Conservation (phyloP, 2,329 filamentous ascomycete species). For the Chaetomium sp. region DNA sequence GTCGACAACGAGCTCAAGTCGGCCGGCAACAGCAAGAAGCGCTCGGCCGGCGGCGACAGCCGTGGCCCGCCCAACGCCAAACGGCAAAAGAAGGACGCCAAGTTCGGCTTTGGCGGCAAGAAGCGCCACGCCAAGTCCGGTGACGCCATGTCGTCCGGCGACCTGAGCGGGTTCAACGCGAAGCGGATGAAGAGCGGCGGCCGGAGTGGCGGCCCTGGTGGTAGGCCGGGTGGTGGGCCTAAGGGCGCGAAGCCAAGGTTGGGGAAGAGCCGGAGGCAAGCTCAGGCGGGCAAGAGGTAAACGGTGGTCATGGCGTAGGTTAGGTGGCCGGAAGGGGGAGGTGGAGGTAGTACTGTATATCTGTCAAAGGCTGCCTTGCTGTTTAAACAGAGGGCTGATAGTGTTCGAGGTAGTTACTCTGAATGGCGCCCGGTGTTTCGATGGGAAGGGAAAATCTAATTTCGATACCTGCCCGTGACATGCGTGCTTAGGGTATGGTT, state of each 20-base stretch:
- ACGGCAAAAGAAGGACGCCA: conserved; percentile 90
- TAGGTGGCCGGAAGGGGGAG: too few relatives aligned
- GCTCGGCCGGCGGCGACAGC: conserved; percentile 42
- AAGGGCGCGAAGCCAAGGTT: conserved; percentile 44
- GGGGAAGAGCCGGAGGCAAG: conserved; percentile 57
- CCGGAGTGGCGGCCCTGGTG: conserved; percentile 29
- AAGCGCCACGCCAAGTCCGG: conserved; percentile 90
- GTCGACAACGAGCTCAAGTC: conserved; percentile 65
- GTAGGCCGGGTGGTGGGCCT: conserved; percentile 28
- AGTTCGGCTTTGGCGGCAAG: conserved; percentile 95
- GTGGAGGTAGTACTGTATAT: neutral
- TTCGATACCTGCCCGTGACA: neutral
- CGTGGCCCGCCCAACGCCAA: conserved; percentile 62
- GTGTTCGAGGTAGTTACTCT: neutral
- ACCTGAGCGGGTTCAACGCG: conserved; percentile 76
- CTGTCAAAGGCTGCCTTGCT: neutral
- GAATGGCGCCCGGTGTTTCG: conserved; percentile 4
- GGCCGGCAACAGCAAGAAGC: conserved; percentile 41
- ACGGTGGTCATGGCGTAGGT: conserved; percentile 8
- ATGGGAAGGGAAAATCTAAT: neutral
- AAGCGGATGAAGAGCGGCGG: conserved; percentile 77
- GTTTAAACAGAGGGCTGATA: neutral
- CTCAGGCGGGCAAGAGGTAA: conserved; percentile 46
- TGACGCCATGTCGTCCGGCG: conserved; percentile 79
- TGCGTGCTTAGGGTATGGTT: neutral